A percentile compares a stretch with the other conserved stretches of the same genome.
phyloP scores from a whole-genome alignment of 2,329 filamentous ascomycete species.

The Apiospora sp. region DNA sequence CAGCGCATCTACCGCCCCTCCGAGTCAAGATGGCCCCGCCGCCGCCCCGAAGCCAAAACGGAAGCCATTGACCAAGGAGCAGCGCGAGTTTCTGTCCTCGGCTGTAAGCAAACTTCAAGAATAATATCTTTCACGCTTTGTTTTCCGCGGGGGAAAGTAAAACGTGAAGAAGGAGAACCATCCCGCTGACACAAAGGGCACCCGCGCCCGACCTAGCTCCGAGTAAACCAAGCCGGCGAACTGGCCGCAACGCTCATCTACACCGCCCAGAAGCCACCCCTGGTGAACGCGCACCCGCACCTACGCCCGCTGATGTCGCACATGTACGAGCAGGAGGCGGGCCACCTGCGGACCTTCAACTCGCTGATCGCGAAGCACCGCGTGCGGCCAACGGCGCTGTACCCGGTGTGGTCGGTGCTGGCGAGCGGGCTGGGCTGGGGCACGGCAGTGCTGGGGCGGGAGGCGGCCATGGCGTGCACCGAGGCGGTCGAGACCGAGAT shows the following conservation, averaged over 20 bases:
- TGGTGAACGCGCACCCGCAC: constrained; percentile 83
- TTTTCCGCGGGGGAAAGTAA: not conserved
- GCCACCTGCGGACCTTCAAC: constrained; percentile 89
- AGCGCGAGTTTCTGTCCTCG: constrained; percentile 77
- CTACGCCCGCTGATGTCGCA: constrained; percentile 91
- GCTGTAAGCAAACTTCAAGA: constrained; percentile 60
- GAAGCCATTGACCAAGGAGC: constrained; percentile 72
- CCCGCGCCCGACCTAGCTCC: constrained; percentile 60
- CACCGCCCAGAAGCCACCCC: constrained; percentile 82
- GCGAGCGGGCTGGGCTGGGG: constrained; percentile 87
- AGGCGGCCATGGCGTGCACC: constrained; percentile 98
- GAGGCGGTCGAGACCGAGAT: constrained; percentile 99
- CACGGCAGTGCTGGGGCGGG: constrained; percentile 86
- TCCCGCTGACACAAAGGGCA: constrained; percentile 2
- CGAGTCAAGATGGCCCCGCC: constrained; percentile 36
- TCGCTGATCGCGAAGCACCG: constrained; percentile 82
- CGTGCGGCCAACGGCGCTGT: constrained; percentile 90
- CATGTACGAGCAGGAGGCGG: constrained; percentile 97
- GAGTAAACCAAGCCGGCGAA: constrained; percentile 97
- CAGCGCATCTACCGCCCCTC: constrained; percentile 34
- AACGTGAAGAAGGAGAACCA: not conserved
- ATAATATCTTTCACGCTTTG: not conserved
- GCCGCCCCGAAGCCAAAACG: constrained; percentile 47
- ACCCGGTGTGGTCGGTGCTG: constrained; percentile 85
- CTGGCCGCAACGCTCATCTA: constrained; percentile 97